phyloP scores from a whole-genome alignment of 495 filamentous ascomycete species.

The Talaromyces stipitatus region DNA sequence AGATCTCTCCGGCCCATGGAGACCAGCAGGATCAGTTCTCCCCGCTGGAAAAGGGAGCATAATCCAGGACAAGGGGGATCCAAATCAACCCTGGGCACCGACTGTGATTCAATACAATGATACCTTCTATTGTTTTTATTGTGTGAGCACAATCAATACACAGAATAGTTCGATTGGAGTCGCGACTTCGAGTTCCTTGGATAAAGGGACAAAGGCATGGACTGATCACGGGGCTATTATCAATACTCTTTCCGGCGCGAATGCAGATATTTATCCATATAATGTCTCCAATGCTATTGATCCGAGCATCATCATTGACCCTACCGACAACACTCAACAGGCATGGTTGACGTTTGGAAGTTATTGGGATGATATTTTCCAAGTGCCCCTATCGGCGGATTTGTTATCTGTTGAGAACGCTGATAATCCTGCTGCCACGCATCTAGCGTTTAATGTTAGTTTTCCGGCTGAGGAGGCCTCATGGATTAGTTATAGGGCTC shows the following conservation, averaged over 20 bases:
- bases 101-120: constrained; percentile 49
- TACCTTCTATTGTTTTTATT: constrained; percentile 67
- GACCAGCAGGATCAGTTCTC: constrained; percentile 30
- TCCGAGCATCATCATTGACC: constrained; percentile 47
- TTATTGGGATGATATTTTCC: constrained; percentile 68
- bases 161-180: constrained; percentile 62
- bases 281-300: constrained; percentile 68
- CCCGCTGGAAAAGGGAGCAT: constrained; percentile 20
- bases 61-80: constrained; percentile 29
- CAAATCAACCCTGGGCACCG: constrained; percentile 48
- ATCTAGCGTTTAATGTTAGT: constrained; percentile 22
- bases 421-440: constrained; percentile 36
- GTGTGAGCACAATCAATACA: constrained; percentile 53
- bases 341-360: constrained; percentile 60
- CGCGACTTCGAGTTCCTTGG: constrained; percentile 53
- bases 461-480: constrained; percentile 49
- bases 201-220: constrained; percentile 44
- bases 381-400: constrained; percentile 46
- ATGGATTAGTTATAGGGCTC: constrained; percentile 48
- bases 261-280: constrained; percentile 41
- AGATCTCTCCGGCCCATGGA: constrained; percentile 34
- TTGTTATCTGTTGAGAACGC: constrained; percentile 29
- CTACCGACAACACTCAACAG: constrained; percentile 19
- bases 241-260: constrained; percentile 19
- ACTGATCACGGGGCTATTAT: constrained; percentile 41